Conservation (phyloP, 495 filamentous ascomycete species). For the Talaromyces wortmannii region DNA sequence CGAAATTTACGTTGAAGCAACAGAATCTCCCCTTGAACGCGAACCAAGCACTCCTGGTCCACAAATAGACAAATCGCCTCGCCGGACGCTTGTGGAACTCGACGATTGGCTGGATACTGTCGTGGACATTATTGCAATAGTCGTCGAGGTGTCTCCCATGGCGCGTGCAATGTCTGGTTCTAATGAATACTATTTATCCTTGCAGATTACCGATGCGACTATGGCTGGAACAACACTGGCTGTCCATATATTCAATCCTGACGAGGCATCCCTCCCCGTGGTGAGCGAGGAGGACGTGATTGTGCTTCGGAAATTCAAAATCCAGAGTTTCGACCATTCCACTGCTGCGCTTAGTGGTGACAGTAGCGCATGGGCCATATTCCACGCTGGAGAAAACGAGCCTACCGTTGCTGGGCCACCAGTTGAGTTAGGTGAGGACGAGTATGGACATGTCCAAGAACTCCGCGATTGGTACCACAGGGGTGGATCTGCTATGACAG, state of each 20-base stretch:
- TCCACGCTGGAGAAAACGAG: conserved; percentile 29
- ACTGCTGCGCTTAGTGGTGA: conserved; percentile 40
- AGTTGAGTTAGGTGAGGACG: conserved; percentile 55
- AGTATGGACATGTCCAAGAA: conserved; percentile 46
- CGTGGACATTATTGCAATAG: conserved; percentile 64
- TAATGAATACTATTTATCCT: conserved; percentile 60
- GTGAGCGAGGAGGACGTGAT: conserved; percentile 67
- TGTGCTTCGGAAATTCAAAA: conserved; percentile 67
- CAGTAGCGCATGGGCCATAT: conserved; percentile 62
- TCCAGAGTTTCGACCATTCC: conserved; percentile 41
- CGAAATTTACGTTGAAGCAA: conserved; percentile 3
- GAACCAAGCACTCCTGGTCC: conserved; percentile 41
- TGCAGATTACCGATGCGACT: conserved; percentile 63
- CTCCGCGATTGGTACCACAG: conserved; percentile 40
- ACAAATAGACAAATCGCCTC: conserved; percentile 59
- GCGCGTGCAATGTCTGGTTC: conserved; percentile 57
- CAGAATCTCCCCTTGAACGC: conserved; percentile 5
- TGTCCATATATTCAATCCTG: conserved; percentile 70
- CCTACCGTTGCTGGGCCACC: conserved; percentile 53
- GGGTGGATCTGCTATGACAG: conserved; percentile 25
- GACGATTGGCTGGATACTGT: conserved; percentile 43
- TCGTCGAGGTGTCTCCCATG: conserved; percentile 47
- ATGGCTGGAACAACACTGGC: conserved; percentile 33
- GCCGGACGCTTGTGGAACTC: conserved; percentile 59
- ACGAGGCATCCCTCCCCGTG: conserved; percentile 62